Conservation (phyloP, 2,329 filamentous ascomycete genomes). For the Fulvia fulva region DNA sequence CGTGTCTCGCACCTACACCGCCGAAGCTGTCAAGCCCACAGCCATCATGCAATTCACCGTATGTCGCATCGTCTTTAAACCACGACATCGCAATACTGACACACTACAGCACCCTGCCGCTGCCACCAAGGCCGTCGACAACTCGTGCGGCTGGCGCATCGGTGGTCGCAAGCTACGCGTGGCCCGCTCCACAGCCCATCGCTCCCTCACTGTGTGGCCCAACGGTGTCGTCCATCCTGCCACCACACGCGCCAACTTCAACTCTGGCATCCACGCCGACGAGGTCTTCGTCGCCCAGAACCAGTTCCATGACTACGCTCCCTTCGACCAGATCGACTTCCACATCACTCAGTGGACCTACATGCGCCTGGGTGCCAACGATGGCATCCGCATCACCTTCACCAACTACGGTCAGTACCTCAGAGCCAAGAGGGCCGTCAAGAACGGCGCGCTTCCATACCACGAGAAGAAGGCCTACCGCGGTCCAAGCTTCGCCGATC, state of each 20-base stretch:
- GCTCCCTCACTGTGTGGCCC: neutral
- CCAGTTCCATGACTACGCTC: neutral
- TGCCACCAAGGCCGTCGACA: neutral
- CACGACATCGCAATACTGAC: neutral
- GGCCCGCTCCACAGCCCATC: neutral
- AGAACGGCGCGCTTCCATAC: neutral
- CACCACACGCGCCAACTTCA: neutral
- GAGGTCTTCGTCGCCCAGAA: neutral
- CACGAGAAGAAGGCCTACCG: neutral
- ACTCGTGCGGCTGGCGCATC: neutral
- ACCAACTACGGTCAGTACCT: neutral
- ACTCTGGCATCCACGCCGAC: neutral
- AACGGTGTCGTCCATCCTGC: neutral
- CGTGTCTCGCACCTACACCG: neutral
- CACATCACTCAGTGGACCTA: neutral
- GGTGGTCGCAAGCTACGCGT: neutral
- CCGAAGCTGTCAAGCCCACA: neutral
- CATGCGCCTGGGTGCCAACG: neutral
- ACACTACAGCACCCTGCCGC: neutral
- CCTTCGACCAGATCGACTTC: neutral
- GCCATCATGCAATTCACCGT: constrained; percentile 2
- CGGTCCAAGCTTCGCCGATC: neutral
- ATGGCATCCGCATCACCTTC: neutral
- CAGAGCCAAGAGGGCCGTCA: neutral
- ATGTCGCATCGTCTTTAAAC: neutral